Evolutionary conservation across 1,284 basidiomycete genomes (phyloP), one percentile per base, ranked within the genome.

Genomic region (Cryptococcus deneoformans): DNA sequence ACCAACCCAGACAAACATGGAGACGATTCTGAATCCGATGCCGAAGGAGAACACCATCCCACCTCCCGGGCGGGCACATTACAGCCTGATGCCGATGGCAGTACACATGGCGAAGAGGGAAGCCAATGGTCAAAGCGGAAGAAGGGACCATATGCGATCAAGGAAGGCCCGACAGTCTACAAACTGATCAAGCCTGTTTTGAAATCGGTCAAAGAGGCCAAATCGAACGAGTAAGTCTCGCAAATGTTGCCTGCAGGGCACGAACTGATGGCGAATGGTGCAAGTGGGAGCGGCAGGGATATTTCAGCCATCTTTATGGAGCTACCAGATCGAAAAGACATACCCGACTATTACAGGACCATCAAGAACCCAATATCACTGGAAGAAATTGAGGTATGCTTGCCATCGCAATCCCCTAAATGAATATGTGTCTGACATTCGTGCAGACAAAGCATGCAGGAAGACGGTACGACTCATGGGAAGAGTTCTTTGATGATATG

Each of bases 311-410:
- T 87, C 67, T 97, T 96, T 77, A 76, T 89, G 69, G 82, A 83
- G 58, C 83, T 90, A 63, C 92, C 92, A 6, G 84, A 86, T 55
- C 87, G 86, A 73, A 83, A 84, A 56, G 81, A 83, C 60, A 92
- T 94, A 75, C 86, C 92, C n/a, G 92, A 95, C 80, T 97, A 97
- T 79, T 96, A 95, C 78, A 85, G 86, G 66, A 79, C 85, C 49
- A 95, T 95, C 73, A 87, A 87, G 75, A 82, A 83, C 48, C 93
- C 93, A 38, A 87, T 95, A 64, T 86, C 90, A 34, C 81, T 96
- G 54, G 87, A 90, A 52, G 88, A 94, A 64, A 90, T 79, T 77
- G 89, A 89, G 82, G 84, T 91, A 64, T 61, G 88, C 79, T 44
- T 14, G 8, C 29, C 11, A 34, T 14, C 39, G 37, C 34, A 40